Conservation (phyloP, 192 early-diverging fungal species). For the Dissophora ornata region DNA sequence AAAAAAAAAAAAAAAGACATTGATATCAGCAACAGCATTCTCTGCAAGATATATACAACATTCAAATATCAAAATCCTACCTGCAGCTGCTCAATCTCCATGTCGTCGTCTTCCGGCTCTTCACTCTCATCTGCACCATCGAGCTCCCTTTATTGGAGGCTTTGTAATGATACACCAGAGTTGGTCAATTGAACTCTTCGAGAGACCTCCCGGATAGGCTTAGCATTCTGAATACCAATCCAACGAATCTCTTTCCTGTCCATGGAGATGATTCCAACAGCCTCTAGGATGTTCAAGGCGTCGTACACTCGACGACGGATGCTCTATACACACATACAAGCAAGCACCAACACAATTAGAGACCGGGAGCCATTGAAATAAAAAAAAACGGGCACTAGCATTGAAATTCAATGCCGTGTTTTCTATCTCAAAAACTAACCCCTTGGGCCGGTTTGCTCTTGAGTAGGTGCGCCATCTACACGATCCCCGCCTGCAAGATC, state of each 20-base stretch:
- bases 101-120: constrained; percentile 52
- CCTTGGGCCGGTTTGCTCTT: constrained; percentile 38
- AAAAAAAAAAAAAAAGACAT: constrained; percentile 10
- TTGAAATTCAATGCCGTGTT: constrained; percentile 16
- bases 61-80: neutral
- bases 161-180: neutral
- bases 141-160: constrained; percentile 14
- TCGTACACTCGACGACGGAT: constrained; percentile 78
- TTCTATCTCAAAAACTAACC: constrained; percentile 8
- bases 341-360: neutral
- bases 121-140: constrained; percentile 52
- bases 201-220: constrained; percentile 19
- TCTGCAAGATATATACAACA: neutral
- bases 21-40: neutral
- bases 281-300: constrained; percentile 76
- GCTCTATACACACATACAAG: constrained; percentile 59
- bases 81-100: constrained; percentile 50
- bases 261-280: constrained; percentile 72
- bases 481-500: constrained; percentile 61
- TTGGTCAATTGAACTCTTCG: constrained; percentile 2
- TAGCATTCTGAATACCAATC: constrained; percentile 65
- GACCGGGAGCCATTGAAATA: no score
- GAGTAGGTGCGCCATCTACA: neutral
- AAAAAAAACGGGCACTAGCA: no score
- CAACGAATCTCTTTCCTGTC: constrained; percentile 74